A percentile compares a stretch with the other conserved stretches of the same genome.
Evolutionary conservation across 2,329 filamentous ascomycete genomes (phyloP).

Genomic region (Pestalotiopsis sp.): DNA sequence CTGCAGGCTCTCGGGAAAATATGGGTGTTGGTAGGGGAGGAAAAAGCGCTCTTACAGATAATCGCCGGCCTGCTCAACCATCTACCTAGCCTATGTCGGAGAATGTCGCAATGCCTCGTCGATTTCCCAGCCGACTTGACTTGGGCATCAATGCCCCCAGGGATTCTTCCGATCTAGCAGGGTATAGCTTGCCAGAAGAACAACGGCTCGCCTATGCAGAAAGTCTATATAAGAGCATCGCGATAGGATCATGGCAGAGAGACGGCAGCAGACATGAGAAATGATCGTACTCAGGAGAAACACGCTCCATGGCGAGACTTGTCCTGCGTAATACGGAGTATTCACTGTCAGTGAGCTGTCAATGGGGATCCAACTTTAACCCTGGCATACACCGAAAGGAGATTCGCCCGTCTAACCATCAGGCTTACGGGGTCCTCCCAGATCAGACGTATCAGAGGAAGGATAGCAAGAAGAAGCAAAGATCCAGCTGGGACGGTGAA

Average conservation of each 20-base stretch:
- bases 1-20: slow-evolving; percentile 14
- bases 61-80: slow-evolving; percentile 14
- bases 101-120: slow-evolving; percentile 30
- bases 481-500: slow-evolving; percentile 24
- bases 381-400: slow-evolving; percentile 27
- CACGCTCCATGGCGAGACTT: not conserved
- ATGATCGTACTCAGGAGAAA: slow-evolving; percentile 25
- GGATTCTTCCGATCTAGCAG: slow-evolving; percentile 34
- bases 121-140: slow-evolving; percentile 35
- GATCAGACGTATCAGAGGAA: slow-evolving; percentile 21
- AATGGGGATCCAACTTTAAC: slow-evolving; percentile 22
- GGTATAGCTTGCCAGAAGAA: slow-evolving; percentile 25
- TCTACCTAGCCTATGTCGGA: slow-evolving; percentile 36
- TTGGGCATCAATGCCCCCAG: slow-evolving; percentile 46
- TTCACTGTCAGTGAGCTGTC: slow-evolving; percentile 27
- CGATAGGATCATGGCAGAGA: slow-evolving; percentile 7
- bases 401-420: slow-evolving; percentile 27
- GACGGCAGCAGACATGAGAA: slow-evolving; percentile 14
- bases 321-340: not conserved
- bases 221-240: slow-evolving; percentile 28
- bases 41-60: slow-evolving; percentile 7
- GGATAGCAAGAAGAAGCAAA: slow-evolving; percentile 23
- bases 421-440: slow-evolving; percentile 16
- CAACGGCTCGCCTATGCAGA: slow-evolving; percentile 28
- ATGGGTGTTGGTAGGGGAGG: not conserved